These are phyloP conservation scores for Neurospora tetrasperma DNA, from an alignment of 495 filamentous ascomycete species.

Conservation along the genomic window DNA sequence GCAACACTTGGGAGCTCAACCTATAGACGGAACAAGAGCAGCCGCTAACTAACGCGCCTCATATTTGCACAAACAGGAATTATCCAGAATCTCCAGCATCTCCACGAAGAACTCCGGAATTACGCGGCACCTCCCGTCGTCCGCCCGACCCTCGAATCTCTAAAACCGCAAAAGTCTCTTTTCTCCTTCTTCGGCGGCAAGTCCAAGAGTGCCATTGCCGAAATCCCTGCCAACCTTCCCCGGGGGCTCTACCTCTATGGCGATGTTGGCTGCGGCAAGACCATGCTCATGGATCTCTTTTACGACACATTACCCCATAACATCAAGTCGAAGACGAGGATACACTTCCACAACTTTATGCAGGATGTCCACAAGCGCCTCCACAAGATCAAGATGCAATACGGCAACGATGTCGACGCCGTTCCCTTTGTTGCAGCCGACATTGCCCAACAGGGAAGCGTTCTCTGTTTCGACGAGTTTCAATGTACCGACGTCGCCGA, in stretches of 20 bases:
- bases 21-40: neutral
- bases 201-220: slow-evolving; percentile 21
- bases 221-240: slow-evolving; percentile 63
- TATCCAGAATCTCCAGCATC: slow-evolving; percentile 75
- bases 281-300: slow-evolving; percentile 99
- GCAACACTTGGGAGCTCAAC: neutral
- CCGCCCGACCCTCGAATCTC: slow-evolving; percentile 64
- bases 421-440: slow-evolving; percentile 88
- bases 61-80: slow-evolving; percentile 45
- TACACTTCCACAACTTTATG: slow-evolving; percentile 99
- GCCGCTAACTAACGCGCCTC: neutral
- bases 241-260: slow-evolving; percentile 92
- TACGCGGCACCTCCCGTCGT: slow-evolving; percentile 65
- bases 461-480: slow-evolving; percentile 97
- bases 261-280: slow-evolving; percentile 96
- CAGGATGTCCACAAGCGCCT: slow-evolving; percentile 91
- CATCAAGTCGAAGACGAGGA: slow-evolving; percentile 79
- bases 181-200: slow-evolving; percentile 56
- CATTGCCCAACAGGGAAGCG: slow-evolving; percentile 73
- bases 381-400: slow-evolving; percentile 77
- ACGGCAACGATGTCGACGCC: slow-evolving; percentile 85
- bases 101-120: slow-evolving; percentile 69
- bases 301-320: slow-evolving; percentile 81
- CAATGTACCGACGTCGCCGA: slow-evolving; percentile 98
- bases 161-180: slow-evolving; percentile 56